Conservation (phyloP, 169 alveolate genomes). For the Eimeria zaria region DNA sequence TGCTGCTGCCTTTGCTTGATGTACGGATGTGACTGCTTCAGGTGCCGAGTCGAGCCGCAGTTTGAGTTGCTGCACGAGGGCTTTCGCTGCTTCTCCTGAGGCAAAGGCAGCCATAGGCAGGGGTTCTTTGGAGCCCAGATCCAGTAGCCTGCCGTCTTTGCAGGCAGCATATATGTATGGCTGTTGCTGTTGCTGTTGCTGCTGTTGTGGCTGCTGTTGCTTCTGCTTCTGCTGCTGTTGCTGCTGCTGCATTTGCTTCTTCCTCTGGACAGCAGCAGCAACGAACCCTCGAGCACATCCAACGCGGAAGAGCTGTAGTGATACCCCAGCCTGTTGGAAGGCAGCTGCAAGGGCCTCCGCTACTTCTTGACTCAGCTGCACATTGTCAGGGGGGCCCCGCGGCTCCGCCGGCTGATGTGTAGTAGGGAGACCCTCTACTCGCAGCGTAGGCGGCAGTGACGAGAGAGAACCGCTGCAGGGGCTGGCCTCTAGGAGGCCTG, state of each 20-base stretch:
- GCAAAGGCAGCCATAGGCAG: constrained; percentile 68
- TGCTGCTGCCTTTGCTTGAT: constrained; percentile 1
- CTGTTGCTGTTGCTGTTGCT: constrained; percentile 49
- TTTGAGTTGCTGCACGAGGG: constrained; percentile 61
- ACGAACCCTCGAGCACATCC: constrained; percentile 75
- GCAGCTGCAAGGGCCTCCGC: constrained; percentile 57
- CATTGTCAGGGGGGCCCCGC: constrained; percentile 7
- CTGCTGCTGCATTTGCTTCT: background rate
- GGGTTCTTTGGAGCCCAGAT: constrained; percentile 28
- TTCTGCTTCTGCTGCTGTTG: constrained; percentile 28
- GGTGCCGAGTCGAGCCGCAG: constrained; percentile 47
- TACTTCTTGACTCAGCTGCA: constrained; percentile 47
- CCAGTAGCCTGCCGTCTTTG: constrained; percentile 57
- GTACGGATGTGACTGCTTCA: background rate
- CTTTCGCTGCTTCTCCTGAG: constrained; percentile 61
- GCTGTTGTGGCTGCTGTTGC: constrained; percentile 42
- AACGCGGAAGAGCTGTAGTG: constrained; percentile 65
- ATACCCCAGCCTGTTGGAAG: constrained; percentile 54
- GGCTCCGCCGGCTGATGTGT: background rate
- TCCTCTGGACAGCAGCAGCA: constrained; percentile 10
- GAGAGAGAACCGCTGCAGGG: constrained; percentile 77
- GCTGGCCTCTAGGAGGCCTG: constrained; percentile 65
- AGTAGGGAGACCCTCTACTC: constrained; percentile 10
- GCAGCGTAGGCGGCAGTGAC: constrained; percentile 37
- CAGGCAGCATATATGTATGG: constrained; percentile 50